Evolutionary conservation across 148 eudicot genomes (phyloP), one percentile per base, ranked within the genome.

Genomic region (Vaccinium myrtillus): DNA sequence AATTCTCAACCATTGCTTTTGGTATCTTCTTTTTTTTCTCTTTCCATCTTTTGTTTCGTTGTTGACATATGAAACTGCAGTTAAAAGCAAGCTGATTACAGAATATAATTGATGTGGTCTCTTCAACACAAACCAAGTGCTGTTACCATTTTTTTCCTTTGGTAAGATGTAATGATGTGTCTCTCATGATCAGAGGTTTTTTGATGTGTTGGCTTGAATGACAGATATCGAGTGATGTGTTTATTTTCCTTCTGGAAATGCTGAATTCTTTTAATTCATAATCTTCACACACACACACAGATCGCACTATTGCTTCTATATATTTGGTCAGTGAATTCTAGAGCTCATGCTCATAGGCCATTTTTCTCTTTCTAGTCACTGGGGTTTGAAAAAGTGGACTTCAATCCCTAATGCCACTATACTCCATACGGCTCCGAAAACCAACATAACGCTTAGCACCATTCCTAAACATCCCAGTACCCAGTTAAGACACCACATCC

Each of bases 401-500:
- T 89, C 81, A 51, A 96, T 87, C 53, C 97, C 95, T n/a, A 16
- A 82, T 14, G 88, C 88, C 23, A 91, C 98, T 32, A 96, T 87
- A 49, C 86, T 88, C 98, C 97, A 93, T 53, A 91, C 86, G 11
- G 95, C 98, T 82, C 94, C 96, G 48, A 86, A 85, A 36, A 96
- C 92, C 49, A 92, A 86, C 36, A 94, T 53, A 75, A 91, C 43
- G 78, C 95, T 96, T n/a, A 93, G 83, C 21, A 91, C 32, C 86
- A 93, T 77, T 12, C 98, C 98, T 13, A 92, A 83, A 63, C 90
- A 86, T n/a, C 98, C 98, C 2, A 94, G 88, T n/a, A 80, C 87
- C 95, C 91, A 94, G 81, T 94, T 96, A 2, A 94, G 86, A 65
- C 83, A 87, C 98, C 98, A 94, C 95, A 89, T 91, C 30, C 67